phyloP scores from a whole-genome alignment of 1,284 basidiomycete genomes.

The Cutaneotrichosporon dermatis region DNA sequence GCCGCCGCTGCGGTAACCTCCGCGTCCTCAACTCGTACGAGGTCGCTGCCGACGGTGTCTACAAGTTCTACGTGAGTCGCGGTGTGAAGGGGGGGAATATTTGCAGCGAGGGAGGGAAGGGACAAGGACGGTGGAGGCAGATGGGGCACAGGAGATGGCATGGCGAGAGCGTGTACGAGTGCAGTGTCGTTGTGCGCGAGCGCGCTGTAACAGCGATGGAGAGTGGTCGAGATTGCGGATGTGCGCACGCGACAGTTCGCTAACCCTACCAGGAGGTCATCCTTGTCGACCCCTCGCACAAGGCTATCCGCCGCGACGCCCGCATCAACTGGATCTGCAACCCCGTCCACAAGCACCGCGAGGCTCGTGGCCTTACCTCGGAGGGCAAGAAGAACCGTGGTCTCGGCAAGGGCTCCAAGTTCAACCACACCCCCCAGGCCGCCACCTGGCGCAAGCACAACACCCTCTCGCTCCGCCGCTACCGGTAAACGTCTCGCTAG shows the following conservation, averaged over 20 bases:
- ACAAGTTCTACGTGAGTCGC: conserved; percentile 75
- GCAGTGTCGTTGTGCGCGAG: too few relatives aligned
- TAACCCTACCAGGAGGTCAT: conserved; percentile 58
- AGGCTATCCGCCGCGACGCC: conserved; percentile 80
- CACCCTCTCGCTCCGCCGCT: conserved; percentile 94
- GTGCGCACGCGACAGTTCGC: too few relatives aligned
- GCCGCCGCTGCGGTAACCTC: conserved; percentile 90
- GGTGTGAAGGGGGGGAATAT: background rate
- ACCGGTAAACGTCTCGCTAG: conserved; percentile 64
- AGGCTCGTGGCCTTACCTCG: conserved; percentile 93
- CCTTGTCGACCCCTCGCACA: conserved; percentile 71
- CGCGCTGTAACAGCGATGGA: too few relatives aligned
- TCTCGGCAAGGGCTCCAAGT: conserved; percentile 88
- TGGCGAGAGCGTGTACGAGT: too few relatives aligned
- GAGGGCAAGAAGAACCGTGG: conserved; percentile 81
- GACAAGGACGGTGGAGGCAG: background rate
- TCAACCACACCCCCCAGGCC: conserved; percentile 89
- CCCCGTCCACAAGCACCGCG: conserved; percentile 97
- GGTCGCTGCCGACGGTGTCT: conserved; percentile 99
- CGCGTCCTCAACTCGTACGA: conserved; percentile 98
- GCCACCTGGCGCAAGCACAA: conserved; percentile 97
- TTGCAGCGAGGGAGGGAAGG: background rate
- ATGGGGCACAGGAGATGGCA: too few relatives aligned
- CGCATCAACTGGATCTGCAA: conserved; percentile 95
- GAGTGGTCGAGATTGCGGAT: too few relatives aligned